A percentile compares a stretch with the other conserved stretches of the same genome.
Conservation (phyloP, 1,139 yeast genomes). For the Pichia inconspicua region DNA sequence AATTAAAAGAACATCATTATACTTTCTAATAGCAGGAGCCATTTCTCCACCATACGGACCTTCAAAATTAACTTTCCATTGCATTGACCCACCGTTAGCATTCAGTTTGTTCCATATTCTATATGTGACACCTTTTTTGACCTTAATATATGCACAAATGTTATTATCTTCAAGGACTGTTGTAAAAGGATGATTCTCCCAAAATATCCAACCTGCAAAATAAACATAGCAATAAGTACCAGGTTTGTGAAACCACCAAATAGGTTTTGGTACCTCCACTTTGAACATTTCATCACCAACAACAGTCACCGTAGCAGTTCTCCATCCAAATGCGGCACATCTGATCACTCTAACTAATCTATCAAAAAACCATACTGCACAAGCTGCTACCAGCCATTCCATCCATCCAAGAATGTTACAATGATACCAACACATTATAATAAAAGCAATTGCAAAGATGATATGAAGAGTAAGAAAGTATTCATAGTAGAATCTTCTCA, state of each 20-base stretch:
- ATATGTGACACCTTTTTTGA: slow-evolving; percentile 28
- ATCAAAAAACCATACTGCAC: slow-evolving; percentile 34
- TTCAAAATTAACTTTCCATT: slow-evolving; percentile 38
- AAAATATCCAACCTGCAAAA: slow-evolving; percentile 28
- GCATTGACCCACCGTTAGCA: slow-evolving; percentile 12
- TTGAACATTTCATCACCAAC: slow-evolving; percentile 33
- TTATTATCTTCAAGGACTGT: slow-evolving; percentile 18
- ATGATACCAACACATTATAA: slow-evolving; percentile 36
- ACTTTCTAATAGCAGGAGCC: slow-evolving; percentile 30
- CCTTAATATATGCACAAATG: slow-evolving; percentile 29
- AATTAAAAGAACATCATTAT: slow-evolving; percentile 46
- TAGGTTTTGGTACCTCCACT: slow-evolving; percentile 35
- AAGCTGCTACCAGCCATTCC: slow-evolving; percentile 37
- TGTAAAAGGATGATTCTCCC: slow-evolving; percentile 31
- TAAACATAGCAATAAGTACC: slow-evolving; percentile 43
- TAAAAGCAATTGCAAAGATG: slow-evolving; percentile 30
- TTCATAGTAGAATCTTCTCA: slow-evolving; percentile 43
- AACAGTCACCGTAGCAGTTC: slow-evolving; percentile 19
- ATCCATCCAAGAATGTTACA: slow-evolving; percentile 35
- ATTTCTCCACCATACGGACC: slow-evolving; percentile 51
- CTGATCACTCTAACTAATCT: slow-evolving; percentile 31
- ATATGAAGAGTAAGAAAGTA: slow-evolving; percentile 33
- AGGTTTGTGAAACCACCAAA: slow-evolving; percentile 28
- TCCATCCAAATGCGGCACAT: slow-evolving; percentile 33
- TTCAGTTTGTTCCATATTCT: slow-evolving; percentile 20